These are phyloP conservation scores for Venturia asperata DNA, from an alignment of 2,329 filamentous ascomycete species.

Conservation along the genomic window DNA sequence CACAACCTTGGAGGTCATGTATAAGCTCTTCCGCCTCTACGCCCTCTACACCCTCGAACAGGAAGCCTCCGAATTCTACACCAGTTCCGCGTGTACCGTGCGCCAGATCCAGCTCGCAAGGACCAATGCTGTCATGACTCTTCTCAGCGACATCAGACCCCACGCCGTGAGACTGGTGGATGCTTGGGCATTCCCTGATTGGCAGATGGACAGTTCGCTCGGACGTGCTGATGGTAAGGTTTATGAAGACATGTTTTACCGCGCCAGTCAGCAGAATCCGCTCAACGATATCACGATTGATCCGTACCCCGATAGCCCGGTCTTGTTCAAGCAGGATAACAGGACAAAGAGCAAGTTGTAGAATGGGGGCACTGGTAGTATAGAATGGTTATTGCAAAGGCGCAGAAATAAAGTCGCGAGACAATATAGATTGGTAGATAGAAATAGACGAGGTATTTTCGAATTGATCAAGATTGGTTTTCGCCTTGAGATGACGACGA, in stretches of 20 bases:
- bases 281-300: constrained; percentile 66
- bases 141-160: constrained; percentile 66
- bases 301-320: constrained; percentile 44
- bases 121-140: constrained; percentile 59
- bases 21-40: constrained; percentile 61
- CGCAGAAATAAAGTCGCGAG: not conserved
- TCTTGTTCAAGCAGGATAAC: constrained; percentile 19
- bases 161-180: constrained; percentile 67
- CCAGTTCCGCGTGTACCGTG: constrained; percentile 60
- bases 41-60: constrained; percentile 60
- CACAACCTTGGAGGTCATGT: constrained; percentile 41
- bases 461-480: not conserved
- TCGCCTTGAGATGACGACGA: not conserved
- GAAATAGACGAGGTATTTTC: not conserved
- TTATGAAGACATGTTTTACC: constrained; percentile 69
- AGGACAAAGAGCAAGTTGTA: constrained; percentile 10
- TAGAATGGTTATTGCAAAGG: not conserved
- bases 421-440: not conserved
- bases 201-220: constrained; percentile 65
- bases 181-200: constrained; percentile 70
- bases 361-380: not conserved
- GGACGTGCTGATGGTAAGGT: constrained; percentile 69
- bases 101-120: constrained; percentile 61
- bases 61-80: constrained; percentile 67
- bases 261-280: constrained; percentile 66